These are phyloP conservation scores for Cladosporium sphaerospermum DNA, from an alignment of 2,329 filamentous ascomycete genomes.

Conservation along the genomic window DNA sequence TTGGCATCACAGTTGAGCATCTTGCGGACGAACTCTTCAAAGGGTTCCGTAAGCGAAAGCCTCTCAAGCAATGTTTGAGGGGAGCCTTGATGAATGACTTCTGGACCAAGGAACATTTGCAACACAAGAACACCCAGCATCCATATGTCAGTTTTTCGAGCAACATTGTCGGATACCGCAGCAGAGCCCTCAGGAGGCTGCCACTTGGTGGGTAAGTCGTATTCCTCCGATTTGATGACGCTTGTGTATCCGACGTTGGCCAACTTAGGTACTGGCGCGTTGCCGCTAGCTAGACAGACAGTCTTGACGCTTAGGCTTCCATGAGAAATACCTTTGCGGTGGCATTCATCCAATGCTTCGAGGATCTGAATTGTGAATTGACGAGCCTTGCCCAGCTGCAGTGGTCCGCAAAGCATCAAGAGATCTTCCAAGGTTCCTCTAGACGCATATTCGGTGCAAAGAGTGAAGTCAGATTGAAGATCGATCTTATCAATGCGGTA, in stretches of 20 bases:
- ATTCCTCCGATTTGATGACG: slow-evolving; percentile 6
- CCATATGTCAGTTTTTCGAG: slow-evolving; percentile 84
- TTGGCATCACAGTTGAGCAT: slow-evolving; percentile 82
- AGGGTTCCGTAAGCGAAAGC: slow-evolving; percentile 63
- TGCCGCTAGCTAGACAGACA: slow-evolving; percentile 17
- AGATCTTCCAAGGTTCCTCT: slow-evolving; percentile 79
- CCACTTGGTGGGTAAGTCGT: slow-evolving; percentile 19
- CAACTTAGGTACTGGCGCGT: slow-evolving; percentile 48
- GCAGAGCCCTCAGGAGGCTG: slow-evolving; percentile 15
- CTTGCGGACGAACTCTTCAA: slow-evolving; percentile 73
- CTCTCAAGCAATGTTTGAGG: slow-evolving; percentile 67
- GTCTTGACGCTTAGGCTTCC: slow-evolving; percentile 21
- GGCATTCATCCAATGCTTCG: slow-evolving; percentile 80
- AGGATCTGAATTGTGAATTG: slow-evolving; percentile 90
- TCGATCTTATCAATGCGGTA: slow-evolving; percentile 36
- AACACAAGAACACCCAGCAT: slow-evolving; percentile 85
- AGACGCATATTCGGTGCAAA: slow-evolving; percentile 61
- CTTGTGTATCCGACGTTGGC: slow-evolving; percentile 61
- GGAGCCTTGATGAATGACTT: slow-evolving; percentile 70
- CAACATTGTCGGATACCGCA: slow-evolving; percentile 31
- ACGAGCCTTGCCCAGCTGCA: slow-evolving; percentile 69
- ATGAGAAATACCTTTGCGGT: slow-evolving; percentile 77
- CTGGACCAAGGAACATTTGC: slow-evolving; percentile 87
- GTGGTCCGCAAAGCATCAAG: slow-evolving; percentile 59
- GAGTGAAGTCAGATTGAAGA: slow-evolving; percentile 5